Evolutionary conservation across 202 grass and related monocot species (phyloP), one percentile per base, ranked within the genome.

Genomic region (Setaria italica): DNA sequence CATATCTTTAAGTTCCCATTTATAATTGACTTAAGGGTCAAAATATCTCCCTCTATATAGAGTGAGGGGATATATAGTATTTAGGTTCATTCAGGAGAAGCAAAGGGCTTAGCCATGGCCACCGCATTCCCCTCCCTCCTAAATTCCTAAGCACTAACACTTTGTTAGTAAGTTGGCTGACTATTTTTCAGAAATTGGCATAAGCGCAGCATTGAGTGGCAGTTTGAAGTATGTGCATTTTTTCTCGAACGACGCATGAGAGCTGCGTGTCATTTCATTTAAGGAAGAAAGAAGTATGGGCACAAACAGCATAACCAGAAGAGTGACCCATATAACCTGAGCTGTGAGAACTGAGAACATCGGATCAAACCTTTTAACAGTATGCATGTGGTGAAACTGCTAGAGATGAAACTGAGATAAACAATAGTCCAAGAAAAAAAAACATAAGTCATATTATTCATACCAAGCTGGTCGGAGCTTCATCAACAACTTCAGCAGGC

Each of bases 401-500:
- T 51, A 85, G 74, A 80, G 21, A 62, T 37, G 39, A n/a, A 81
- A 35, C 39, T 14, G 15, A 70, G 15, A 76, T 39, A 64, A n/a
- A 64, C 2, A 68, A 16, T 81, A 69, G 13, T 68, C 5, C 9
- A 46, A 65, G 29, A 80, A 12, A 33, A 17, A 33, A 54, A 11
- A 47, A 49, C 47, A 39, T 11, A 35, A 71, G 37, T n/a, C 42
- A 55, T 77, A 13, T 32, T 25, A 39, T 55, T 60, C 70, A 20
- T 96, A 99, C 97, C 97, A 88, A 87, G 86, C 80, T 88, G 64
- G 70, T 81, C 51, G 94, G 97, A 83, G 92, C 97, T 89, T 96
- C 92, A 57, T 97, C 97, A 43, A 84, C 88, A 73, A 99, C 97
- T 94, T 99, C 88, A 47, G 97, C 94, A 78, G 97, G 97, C 68